Percentiles rank a stretch among this genome's conserved stretches.
phyloP scores from a whole-genome alignment of 352 stramenopile species.

The Detonula confervacea region DNA sequence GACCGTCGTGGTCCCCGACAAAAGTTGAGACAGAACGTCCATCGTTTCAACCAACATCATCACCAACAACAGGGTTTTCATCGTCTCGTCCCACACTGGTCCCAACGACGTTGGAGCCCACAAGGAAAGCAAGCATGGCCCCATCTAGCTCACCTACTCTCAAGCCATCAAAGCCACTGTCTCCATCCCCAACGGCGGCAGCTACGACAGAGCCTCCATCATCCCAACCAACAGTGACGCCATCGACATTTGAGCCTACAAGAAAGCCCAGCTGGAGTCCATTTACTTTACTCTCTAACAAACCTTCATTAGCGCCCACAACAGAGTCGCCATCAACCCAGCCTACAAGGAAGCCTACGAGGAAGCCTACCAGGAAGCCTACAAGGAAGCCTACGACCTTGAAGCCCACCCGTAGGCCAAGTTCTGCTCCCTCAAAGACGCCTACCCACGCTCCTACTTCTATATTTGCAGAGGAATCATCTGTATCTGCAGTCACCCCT shows the following conservation, averaged over 20 bases:
- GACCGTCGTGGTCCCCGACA: constrained; percentile 4
- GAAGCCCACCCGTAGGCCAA: neutral
- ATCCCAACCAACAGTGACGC: neutral
- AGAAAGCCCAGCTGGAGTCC: neutral
- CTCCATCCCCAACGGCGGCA: neutral
- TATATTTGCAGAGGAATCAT: too few species aligned
- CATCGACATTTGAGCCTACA: neutral
- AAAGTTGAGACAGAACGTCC: neutral
- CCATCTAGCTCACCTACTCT: neutral
- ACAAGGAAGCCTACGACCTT: too few species aligned
- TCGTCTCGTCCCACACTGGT: neutral
- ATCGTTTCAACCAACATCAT: neutral
- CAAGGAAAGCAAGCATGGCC: neutral
- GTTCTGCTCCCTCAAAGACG: neutral
- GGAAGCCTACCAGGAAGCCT: too few species aligned
- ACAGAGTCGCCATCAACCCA: neutral
- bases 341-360: constrained; percentile 11
- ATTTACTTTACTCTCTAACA: neutral
- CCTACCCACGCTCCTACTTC: neutral
- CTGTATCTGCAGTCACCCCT: too few species aligned
- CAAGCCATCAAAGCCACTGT: constrained; percentile 3
- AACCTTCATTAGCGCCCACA: neutral
- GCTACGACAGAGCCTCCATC: too few species aligned
- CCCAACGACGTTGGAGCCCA: neutral
- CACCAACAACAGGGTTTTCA: neutral